Base-by-base conservation (phyloP, 192 early-diverging fungal genomes). In the Backusella sp. region DNA sequence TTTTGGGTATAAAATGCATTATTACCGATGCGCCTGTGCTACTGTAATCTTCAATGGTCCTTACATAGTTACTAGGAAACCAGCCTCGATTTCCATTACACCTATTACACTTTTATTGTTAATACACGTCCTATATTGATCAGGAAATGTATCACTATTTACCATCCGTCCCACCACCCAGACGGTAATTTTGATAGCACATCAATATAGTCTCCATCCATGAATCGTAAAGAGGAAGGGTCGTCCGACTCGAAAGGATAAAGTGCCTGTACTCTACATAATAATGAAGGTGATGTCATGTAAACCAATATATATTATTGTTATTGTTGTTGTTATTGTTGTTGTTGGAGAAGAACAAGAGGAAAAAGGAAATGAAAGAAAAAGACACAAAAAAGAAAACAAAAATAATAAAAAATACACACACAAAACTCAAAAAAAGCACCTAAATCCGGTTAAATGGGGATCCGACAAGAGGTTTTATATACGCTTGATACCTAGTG, bases 121-220 rank as follows among this genome's bases (percentile, higher is more conserved):
- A 28, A 42, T 21, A 67, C 41, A 19, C 12, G n/a, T 21, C 15
- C n/a, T 7, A 23, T 73, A n/a, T 56, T 35, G 7, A 21, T 56
- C 9, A 21, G 6, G 5, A 6, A 32, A 7, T 28, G 21, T 4
- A 62, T 62, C 26, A 36, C 2, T n/a, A 17, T 62, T 62, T 74
- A 72, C 82, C 91, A 81, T 17, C 98, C 98, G 76, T 97, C 96
- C 98, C 98, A 99, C 98, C 98, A 99, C 19, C 97, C 98, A 4
- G 94, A 94, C 72, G 92, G 90, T 39, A 98, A 90, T 75, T 94
- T 93, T 8, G 91, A 91, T 12, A 97, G 83, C 6, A 99, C 97
- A 77, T 96, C 91, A 79, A 99, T 96, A 72, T 93, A 83, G 75
- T 97, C 95, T 72, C 93, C 96, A 73, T 90, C 86, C 69, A 87